These are phyloP conservation scores for Phytophthora constricta DNA, from an alignment of 352 stramenopile genomes.

Conservation along the genomic window DNA sequence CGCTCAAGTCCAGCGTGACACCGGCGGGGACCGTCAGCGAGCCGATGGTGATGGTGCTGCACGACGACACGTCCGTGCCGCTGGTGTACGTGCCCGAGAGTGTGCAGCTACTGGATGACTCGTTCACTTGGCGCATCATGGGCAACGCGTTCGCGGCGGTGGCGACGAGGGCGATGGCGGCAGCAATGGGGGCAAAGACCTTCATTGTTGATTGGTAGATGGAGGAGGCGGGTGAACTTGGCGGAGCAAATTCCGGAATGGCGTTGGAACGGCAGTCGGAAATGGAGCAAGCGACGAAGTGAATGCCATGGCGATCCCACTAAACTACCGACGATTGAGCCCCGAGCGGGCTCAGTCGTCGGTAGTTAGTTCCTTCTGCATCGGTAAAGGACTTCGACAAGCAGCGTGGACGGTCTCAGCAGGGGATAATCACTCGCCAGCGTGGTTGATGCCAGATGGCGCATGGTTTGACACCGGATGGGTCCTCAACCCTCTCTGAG, in stretches of 20 bases:
- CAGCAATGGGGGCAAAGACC: neutral
- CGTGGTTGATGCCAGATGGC: neutral
- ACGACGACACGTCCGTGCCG: neutral
- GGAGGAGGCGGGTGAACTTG: neutral
- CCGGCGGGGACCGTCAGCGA: neutral
- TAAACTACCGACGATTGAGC: neutral
- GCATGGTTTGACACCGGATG: too few species aligned
- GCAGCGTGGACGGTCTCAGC: neutral
- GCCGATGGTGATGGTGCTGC: neutral
- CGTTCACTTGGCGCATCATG: slow-evolving; percentile 28
- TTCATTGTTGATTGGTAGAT: neutral
- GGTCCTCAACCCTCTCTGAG: too few species aligned
- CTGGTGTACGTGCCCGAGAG: slow-evolving; percentile 6
- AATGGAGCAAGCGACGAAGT: neutral
- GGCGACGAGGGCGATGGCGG: neutral
- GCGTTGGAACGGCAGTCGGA: neutral
- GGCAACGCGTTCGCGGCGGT: neutral
- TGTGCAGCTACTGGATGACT: neutral
- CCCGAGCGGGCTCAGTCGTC: neutral
- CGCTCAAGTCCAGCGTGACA: neutral
- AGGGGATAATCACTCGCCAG: neutral
- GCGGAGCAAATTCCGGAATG: neutral
- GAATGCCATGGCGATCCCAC: too few species aligned
- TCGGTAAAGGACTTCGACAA: neutral
- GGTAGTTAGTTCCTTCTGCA: neutral